phyloP scores from a whole-genome alignment of 169 alveolate species.

The Cryptosporidium sp. region DNA sequence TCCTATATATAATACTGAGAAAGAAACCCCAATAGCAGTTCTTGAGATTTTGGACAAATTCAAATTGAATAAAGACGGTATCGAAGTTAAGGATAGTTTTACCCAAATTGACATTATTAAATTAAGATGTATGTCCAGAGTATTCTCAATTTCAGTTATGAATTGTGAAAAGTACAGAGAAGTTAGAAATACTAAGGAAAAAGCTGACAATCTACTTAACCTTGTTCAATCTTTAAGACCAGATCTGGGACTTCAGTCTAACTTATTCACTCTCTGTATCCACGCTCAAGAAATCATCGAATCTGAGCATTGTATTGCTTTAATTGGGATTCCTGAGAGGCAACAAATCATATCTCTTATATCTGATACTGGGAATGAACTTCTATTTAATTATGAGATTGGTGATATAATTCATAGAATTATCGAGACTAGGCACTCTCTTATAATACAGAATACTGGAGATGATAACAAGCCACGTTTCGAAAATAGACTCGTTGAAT shows the following conservation, averaged over 20 bases:
- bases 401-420: slow-evolving; percentile 52
- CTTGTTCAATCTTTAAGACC: slow-evolving; percentile 63
- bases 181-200: slow-evolving; percentile 56
- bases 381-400: slow-evolving; percentile 47
- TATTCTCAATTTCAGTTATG: slow-evolving; percentile 37
- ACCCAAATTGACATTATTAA: slow-evolving; percentile 18
- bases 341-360: slow-evolving; percentile 69
- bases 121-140: slow-evolving; percentile 10
- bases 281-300: slow-evolving; percentile 76
- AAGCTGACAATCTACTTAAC: slow-evolving; percentile 56
- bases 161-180: slow-evolving; percentile 70
- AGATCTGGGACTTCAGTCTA: slow-evolving; percentile 72
- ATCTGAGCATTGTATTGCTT: slow-evolving; percentile 71
- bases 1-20: slow-evolving; percentile 25
- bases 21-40: slow-evolving; percentile 31
- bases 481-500: slow-evolving; percentile 46
- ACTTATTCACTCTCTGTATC: slow-evolving; percentile 56
- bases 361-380: slow-evolving; percentile 60
- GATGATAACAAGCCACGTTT: slow-evolving; percentile 28
- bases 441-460: slow-evolving; percentile 57
- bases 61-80: background rate
- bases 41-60: slow-evolving; percentile 54
- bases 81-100: background rate
- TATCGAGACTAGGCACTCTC: slow-evolving; percentile 64
- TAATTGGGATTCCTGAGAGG: slow-evolving; percentile 74